These are phyloP conservation scores for Cyclotella baltica DNA, from an alignment of 108 stramenopile genomes.

Conservation along the genomic window DNA sequence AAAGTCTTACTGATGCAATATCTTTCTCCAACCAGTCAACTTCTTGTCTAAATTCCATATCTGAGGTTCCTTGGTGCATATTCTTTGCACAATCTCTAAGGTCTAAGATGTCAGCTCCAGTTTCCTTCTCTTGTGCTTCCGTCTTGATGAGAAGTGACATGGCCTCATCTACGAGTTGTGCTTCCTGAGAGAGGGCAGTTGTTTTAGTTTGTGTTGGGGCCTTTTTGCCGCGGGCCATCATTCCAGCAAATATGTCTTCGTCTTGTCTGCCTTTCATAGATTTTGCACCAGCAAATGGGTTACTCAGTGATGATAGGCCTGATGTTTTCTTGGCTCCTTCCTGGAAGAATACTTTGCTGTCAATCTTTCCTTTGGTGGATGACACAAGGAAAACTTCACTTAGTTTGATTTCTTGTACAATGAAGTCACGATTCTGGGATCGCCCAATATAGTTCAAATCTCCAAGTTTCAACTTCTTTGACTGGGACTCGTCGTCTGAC, in stretches of 20 bases:
- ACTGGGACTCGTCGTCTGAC: conserved; percentile 27
- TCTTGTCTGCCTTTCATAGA: conserved; percentile 44
- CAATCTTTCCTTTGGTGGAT: conserved; percentile 68
- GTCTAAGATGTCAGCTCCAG: conserved; percentile 59
- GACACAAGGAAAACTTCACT: conserved; percentile 78
- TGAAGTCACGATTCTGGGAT: conserved; percentile 57
- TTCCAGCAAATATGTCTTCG: conserved; percentile 75
- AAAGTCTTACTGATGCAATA: conserved; percentile 50
- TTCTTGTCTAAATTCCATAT: conserved; percentile 64
- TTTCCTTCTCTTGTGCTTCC: conserved; percentile 58
- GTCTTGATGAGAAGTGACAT: conserved; percentile 57
- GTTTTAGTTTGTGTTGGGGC: conserved; percentile 25
- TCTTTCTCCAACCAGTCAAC: conserved; percentile 53
- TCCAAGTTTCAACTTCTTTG: conserved; percentile 40
- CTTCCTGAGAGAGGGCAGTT: conserved; percentile 42
- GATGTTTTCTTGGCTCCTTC: conserved; percentile 38
- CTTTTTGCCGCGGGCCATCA: conserved; percentile 75
- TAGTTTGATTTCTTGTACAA: conserved; percentile 59
- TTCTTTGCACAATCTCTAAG: conserved; percentile 65
- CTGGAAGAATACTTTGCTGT: conserved; percentile 59
- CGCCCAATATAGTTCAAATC: conserved; percentile 66
- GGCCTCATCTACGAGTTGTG: conserved; percentile 59
- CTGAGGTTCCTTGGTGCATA: conserved; percentile 63
- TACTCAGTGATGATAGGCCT: conserved; percentile 13
- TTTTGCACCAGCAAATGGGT: conserved; percentile 61